A percentile compares a stretch with the other conserved stretches of the same genome.
Evolutionary conservation across 306 rosid genomes (phyloP).

Genomic region (Senna siamea): DNA sequence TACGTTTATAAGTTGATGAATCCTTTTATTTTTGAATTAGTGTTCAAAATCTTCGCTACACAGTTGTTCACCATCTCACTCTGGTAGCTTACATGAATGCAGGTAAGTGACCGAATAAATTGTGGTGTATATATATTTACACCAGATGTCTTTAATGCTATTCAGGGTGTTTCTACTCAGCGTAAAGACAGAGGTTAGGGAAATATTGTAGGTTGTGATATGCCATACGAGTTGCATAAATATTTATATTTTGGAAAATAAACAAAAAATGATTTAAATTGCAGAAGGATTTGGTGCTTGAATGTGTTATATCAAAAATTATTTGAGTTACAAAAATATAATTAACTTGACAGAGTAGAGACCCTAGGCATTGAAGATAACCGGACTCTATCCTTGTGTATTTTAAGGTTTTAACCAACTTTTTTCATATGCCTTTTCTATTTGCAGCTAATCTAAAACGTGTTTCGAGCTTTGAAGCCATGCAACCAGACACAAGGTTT

Average conservation of each 20-base stretch:
- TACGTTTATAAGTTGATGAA: slow-evolving; percentile 45
- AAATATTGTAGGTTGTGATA: background rate
- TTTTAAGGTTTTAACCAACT: slow-evolving; percentile 7
- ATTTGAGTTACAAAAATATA: background rate
- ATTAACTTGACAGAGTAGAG: background rate
- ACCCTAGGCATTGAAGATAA: slow-evolving; percentile 10
- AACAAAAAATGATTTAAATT: background rate
- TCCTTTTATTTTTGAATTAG: slow-evolving; percentile 24
- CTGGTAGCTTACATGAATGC: slow-evolving; percentile 41
- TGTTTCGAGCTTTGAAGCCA: slow-evolving; percentile 91
- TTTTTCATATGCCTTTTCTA: slow-evolving; percentile 21
- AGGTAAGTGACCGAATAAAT: slow-evolving; percentile 92
- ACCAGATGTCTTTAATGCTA: slow-evolving; percentile 78
- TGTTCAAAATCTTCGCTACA: slow-evolving; percentile 23
- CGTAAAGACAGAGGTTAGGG: slow-evolving; percentile 76
- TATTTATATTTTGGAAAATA: background rate
- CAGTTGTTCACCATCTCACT: slow-evolving; percentile 6
- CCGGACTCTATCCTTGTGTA: slow-evolving; percentile 1
- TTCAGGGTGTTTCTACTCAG: slow-evolving; percentile 79
- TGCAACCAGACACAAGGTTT: slow-evolving; percentile 85
- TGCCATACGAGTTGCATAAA: background rate
- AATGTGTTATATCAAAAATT: background rate
- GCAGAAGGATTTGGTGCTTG: background rate
- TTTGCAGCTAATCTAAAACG: slow-evolving; percentile 89
- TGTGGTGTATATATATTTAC: slow-evolving; percentile 94